Conservation (phyloP, 2,329 filamentous ascomycete genomes). For the Microascus cirrosus region DNA sequence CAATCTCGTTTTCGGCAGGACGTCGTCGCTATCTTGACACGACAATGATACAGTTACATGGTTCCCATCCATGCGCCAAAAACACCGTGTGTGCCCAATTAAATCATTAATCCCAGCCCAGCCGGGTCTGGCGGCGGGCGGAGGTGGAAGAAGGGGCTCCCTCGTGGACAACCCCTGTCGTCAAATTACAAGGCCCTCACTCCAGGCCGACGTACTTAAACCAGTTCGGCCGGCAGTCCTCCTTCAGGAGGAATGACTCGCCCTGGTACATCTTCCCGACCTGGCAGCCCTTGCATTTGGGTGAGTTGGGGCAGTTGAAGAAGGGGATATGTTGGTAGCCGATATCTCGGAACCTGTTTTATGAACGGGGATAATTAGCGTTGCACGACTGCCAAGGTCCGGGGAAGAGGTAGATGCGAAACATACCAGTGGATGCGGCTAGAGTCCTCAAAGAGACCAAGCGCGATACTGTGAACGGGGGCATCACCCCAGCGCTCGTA, state of each 20-base stretch:
- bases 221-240: slow-evolving; percentile 94
- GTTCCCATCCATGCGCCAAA: not conserved
- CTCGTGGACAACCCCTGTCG: not conserved
- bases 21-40: not conserved
- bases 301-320: slow-evolving; percentile 96
- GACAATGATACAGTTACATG: not conserved
- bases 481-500: slow-evolving; percentile 98
- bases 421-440: slow-evolving; percentile 85
- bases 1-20: not conserved
- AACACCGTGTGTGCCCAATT: not conserved
- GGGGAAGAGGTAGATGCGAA: not conserved
- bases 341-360: slow-evolving; percentile 87
- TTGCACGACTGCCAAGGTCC: not conserved
- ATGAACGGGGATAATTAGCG: not conserved
- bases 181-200: slow-evolving; percentile 21
- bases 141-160: not conserved
- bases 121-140: not conserved
- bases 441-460: slow-evolving; percentile 85
- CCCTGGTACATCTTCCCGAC: slow-evolving; percentile 83
- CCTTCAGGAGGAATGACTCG: slow-evolving; percentile 70
- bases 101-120: not conserved
- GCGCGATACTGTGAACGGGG: slow-evolving; percentile 86
- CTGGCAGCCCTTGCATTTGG: slow-evolving; percentile 83
- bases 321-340: slow-evolving; percentile 98
- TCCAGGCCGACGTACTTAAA: slow-evolving; percentile 88